Conservation (phyloP, 139 green algal genomes). For the Chlamydomonas schloesseri region DNA sequence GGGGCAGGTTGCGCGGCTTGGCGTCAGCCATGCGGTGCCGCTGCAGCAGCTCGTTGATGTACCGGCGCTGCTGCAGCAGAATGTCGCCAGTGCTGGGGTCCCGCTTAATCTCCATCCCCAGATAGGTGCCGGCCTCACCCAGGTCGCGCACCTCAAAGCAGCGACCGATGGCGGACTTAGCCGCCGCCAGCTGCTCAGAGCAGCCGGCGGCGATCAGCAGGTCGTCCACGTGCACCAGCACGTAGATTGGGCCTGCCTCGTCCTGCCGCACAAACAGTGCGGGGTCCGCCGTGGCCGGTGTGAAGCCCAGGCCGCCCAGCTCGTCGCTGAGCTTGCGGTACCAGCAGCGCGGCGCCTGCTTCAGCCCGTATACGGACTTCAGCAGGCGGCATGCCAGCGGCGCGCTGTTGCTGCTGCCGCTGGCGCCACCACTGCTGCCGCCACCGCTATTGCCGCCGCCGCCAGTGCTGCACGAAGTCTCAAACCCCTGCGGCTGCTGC, state of each 20-base stretch:
- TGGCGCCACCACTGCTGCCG: no score
- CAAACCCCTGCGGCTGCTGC: slow-evolving; percentile 50
- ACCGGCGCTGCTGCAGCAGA: not conserved
- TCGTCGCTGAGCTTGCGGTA: slow-evolving; percentile 32
- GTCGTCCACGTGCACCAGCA: slow-evolving; percentile 52
- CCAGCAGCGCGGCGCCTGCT: slow-evolving; percentile 57
- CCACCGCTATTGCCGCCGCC: no score
- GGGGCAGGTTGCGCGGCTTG: not conserved
- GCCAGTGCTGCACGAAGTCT: no score
- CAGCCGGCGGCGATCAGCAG: not conserved
- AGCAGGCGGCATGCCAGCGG: slow-evolving; percentile 22
- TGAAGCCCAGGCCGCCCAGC: slow-evolving; percentile 44
- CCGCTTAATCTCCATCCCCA: not conserved
- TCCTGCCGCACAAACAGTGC: slow-evolving; percentile 32
- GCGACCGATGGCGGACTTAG: not conserved
- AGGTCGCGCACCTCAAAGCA: not conserved
- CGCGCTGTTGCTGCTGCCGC: not conserved
- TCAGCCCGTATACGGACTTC: slow-evolving; percentile 62
- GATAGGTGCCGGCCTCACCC: not conserved
- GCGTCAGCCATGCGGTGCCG: not conserved
- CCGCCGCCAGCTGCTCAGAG: not conserved
- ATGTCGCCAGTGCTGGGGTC: not conserved
- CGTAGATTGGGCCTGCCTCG: not conserved
- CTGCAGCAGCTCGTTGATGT: not conserved
- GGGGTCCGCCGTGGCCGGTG: slow-evolving; percentile 40